These are phyloP conservation scores for Populus nigra DNA, from an alignment of 345 rosid species.

Conservation along the genomic window DNA sequence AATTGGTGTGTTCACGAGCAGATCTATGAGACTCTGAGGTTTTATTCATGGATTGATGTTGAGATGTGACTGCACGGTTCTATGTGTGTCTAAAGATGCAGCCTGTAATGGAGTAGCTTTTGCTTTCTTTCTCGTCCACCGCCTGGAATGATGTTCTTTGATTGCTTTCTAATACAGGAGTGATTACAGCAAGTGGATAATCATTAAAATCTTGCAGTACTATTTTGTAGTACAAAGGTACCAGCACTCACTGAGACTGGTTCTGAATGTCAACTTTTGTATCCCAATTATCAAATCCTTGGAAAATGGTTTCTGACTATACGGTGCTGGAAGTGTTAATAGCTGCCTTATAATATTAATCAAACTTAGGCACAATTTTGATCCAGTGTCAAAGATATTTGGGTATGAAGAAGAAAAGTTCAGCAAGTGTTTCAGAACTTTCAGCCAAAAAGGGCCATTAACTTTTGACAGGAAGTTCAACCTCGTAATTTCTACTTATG, in stretches of 20 bases:
- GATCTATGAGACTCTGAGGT: background rate
- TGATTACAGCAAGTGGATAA: background rate
- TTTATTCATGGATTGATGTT: background rate
- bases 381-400: background rate
- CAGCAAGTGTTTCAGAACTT: background rate
- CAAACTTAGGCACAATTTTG: background rate
- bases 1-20: background rate
- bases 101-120: background rate
- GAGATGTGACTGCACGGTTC: background rate
- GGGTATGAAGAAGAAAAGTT: background rate
- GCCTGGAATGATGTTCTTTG: background rate
- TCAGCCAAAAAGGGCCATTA: background rate
- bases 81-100: background rate
- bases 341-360: background rate
- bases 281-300: background rate
- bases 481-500: background rate
- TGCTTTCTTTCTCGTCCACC: background rate
- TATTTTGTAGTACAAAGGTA: background rate
- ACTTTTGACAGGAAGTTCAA: background rate
- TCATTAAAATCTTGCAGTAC: background rate
- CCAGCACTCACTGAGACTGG: background rate
- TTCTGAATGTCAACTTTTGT: background rate
- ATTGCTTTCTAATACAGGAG: background rate
- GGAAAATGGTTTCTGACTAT: background rate
- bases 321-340: background rate